Base-by-base conservation (phyloP, 441 rosid species). In the Aleurites moluccanus region DNA sequence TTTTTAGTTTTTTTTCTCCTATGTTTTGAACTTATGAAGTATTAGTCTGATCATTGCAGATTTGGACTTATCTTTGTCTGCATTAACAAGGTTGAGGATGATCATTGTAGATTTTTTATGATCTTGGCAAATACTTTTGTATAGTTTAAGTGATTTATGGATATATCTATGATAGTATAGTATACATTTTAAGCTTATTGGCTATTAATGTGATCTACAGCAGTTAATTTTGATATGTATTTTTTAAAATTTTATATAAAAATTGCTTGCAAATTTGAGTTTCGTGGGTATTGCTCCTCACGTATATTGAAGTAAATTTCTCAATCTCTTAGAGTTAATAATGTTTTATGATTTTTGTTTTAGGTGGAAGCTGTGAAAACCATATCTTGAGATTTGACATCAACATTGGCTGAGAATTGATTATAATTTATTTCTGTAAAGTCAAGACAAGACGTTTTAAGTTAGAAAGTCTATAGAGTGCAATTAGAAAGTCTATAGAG, bases 341-440 rank as follows among this genome's bases (percentile, higher is more conserved):
- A 55, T 55, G 35, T 55, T 35, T n/a, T 69, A 30, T 69, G 21
- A 66, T 6, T 14, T 66, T 63, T 63, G 66, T 63, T 57, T 69
- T 50, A 69, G 73, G 73, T 55, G 64, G 73, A 30, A 69, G 50
- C 63, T n/a, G 62, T 69, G 72, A 50, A 28, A 11, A 25, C 35
- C 52, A 66, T 66, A 27, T 66, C 9, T 23, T 38, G n/a, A 1
- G 38, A 44, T 66, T 45, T 50, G 7, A 66, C n/a, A 15, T 66
- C 55, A 45, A 25, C 21, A 45, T 20, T 64, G 42, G 18, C 49
- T 2, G 13, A 13, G 10, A 28, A 4, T 28, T 20, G 62, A 20
- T 55, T 30, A 11, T 6, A 52, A n/a, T 52, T 53, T 35, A 53
- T 52, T 33, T 30, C 10, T 18, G 18, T 23, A 8, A 33, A 53